Percentiles rank a stretch among this genome's conserved stretches.
Evolutionary conservation across 176 grass and related monocot genomes (phyloP).

Genomic region (Avena atlantica): DNA sequence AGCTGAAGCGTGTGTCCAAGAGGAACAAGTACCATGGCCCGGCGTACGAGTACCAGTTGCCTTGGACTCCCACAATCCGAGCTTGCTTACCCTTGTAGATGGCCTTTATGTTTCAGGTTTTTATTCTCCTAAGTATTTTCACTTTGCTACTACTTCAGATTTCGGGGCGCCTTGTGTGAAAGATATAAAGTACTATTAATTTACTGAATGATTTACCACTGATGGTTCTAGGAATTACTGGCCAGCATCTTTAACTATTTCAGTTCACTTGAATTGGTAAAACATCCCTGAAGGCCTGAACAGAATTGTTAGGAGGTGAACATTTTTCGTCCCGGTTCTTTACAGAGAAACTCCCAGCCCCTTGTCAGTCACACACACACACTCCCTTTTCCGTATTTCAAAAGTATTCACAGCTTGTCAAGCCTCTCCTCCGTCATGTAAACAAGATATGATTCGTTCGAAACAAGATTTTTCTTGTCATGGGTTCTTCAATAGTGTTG

Average conservation of each 20-base stretch:
- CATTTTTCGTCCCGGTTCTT: not conserved
- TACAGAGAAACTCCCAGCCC: not conserved
- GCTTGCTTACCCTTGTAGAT: constrained; percentile 1
- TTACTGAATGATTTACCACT: not conserved
- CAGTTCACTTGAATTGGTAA: constrained; percentile 16
- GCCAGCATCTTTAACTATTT: not conserved
- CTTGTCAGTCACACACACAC: not conserved
- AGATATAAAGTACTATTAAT: no score
- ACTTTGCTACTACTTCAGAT: not conserved
- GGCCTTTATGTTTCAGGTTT: not conserved
- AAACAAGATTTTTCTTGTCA: not conserved
- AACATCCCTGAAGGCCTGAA: not conserved
- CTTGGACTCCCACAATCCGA: not conserved
- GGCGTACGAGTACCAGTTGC: not conserved
- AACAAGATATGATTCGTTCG: not conserved
- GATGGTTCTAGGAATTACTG: no score
- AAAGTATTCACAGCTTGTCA: not conserved
- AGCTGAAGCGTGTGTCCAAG: not conserved
- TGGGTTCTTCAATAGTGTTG: not conserved
- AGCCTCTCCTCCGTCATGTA: not conserved
- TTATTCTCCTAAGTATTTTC: not conserved
- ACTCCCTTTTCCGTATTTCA: not conserved
- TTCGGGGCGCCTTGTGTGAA: not conserved
- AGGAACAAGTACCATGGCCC: not conserved
- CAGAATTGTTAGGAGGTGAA: not conserved